phyloP scores from a whole-genome alignment of 495 filamentous ascomycete genomes.

The Neurospora sublineolata region DNA sequence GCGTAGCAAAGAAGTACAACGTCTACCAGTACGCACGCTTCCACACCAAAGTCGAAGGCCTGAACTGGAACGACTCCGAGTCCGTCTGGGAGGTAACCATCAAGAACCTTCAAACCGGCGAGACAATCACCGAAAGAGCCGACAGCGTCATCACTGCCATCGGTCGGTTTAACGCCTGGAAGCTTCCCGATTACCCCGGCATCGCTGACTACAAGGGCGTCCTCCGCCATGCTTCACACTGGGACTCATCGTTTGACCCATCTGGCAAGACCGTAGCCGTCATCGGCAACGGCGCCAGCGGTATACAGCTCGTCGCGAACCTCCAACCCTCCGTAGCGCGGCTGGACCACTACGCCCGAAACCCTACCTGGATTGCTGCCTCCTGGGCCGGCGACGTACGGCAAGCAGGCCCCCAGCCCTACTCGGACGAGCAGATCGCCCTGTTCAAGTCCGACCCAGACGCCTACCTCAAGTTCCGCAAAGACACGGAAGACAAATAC shows the following conservation, averaged over 20 bases:
- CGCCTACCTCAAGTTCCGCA: constrained; percentile 31
- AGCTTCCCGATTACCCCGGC: constrained; percentile 44
- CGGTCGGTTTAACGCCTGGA: constrained; percentile 46
- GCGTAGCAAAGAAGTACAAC: constrained; percentile 47
- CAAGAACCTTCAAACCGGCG: constrained; percentile 19
- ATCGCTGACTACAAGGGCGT: constrained; percentile 45
- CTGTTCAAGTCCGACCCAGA: constrained; percentile 32
- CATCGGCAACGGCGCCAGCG: constrained; percentile 49
- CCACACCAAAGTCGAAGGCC: constrained; percentile 38
- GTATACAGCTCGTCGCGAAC: constrained; percentile 48
- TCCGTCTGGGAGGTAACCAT: constrained; percentile 40
- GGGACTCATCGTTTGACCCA: constrained; percentile 41
- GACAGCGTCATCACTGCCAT: constrained; percentile 46
- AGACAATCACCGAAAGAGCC: constrained; percentile 21
- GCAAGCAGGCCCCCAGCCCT: constrained; percentile 35
- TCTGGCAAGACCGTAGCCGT: constrained; percentile 38
- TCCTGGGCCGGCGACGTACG: constrained; percentile 31
- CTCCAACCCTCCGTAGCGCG: constrained; percentile 41
- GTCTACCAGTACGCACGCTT: constrained; percentile 45
- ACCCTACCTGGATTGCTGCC: constrained; percentile 58
- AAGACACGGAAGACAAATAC: constrained; percentile 43
- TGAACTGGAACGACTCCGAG: constrained; percentile 40
- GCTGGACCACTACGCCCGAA: constrained; percentile 54
- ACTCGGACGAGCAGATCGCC: constrained; percentile 36
- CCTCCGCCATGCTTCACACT: constrained; percentile 39